Base-by-base conservation (phyloP, 2,329 filamentous ascomycete genomes). In the Fonsecaea monophora region DNA sequence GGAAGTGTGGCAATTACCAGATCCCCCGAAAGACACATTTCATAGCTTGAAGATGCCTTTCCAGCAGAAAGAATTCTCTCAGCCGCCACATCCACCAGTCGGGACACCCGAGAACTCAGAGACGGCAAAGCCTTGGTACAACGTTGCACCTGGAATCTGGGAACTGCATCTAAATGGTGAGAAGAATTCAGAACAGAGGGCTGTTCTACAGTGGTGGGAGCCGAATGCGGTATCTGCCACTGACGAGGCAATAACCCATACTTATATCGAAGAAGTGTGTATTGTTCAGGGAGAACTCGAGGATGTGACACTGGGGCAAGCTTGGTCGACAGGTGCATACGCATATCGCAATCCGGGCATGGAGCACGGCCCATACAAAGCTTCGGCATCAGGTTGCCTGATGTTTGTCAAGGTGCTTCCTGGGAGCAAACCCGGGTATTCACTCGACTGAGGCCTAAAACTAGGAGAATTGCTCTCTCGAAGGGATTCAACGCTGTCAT, bases 261-360 rank as follows among this genome's bases (percentile, higher is more conserved):
- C 76, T 25, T 80, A 77, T 58, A 73, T 77, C 50, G 79, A 81
- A 59, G 78, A 80, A 57, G 78, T 80, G 57, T 79, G 74, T 64
- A 72, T 80, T 45, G 68, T 77, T 15, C 74, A 78, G 38, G 78
- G 77, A 13, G 76, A 77, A 48, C 65, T 80, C 60, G 74, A 73
- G 64, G 78, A 80, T 69, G 69, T 73, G 45, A 73, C 71, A 15
- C 71, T 78, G 8, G 67, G 62, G 18, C 69, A 74, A 60, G 68
- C 73, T 8, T 81, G 76, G 75, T 65, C 73, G 12, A 73, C 75
- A 56, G 78, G 78, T 42, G 73, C 76, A 3, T 81, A 80, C 74
- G 79, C 78, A 13, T 80, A 80, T 68, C 75, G 78, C 21, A 74
- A 77, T 57, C 77, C 78, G 13, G 78, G 77, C 9, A 80, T 79